Evolutionary conservation across 1,284 basidiomycete genomes (phyloP), one percentile per base, ranked within the genome.

Genomic region (Apiotrichum laibachii): DNA sequence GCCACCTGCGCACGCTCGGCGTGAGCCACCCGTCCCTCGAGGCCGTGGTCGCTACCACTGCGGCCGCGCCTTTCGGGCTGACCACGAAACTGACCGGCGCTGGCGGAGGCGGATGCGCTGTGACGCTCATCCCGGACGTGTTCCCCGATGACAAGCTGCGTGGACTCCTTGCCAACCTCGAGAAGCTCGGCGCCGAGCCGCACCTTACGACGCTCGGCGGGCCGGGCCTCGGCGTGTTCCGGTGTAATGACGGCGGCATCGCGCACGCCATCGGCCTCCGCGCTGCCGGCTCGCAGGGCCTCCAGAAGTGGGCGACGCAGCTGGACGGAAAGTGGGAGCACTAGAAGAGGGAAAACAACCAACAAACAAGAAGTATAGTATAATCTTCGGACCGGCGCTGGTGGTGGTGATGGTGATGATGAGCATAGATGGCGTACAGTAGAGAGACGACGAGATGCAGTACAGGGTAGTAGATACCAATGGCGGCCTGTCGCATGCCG

Each of bases 31-130:
- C 90, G 6, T 81, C 88, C 1, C 80, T 99, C 53, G 96, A 99
- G 77, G 80, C 82, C 43, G 92, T 98, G 67, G 85, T 88, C 55
- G 79, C 81, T 35, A 86, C 84, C 68, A 92, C 92, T 0, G 78
- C 81, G 5, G 80, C 81, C 16, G 71, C 80, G 62, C 86, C 86
- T 9, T 89, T 88, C 77, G 80, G 79, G 8, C 81, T 99, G 50
- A 86, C 87, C 65, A 97, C 95, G n/a, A 99, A 99, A 81, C 80
- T 99, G 55, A 99, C 96, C 2, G 96, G 96, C 44, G 95, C 96
- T 3, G 96, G 96, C n/a, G 96, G 96, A 33, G 96, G 96, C 18
- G 96, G 96, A 18, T 99, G 96, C 72, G 89, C 95, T 2, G 92
- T 99, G 33, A 98, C 94, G 7, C 84, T 99, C 37, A 83, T 99